Percentiles rank a stretch among this genome's conserved stretches.
Conservation (phyloP, 2,329 filamentous ascomycete species). For the Colletotrichum shisoi region DNA sequence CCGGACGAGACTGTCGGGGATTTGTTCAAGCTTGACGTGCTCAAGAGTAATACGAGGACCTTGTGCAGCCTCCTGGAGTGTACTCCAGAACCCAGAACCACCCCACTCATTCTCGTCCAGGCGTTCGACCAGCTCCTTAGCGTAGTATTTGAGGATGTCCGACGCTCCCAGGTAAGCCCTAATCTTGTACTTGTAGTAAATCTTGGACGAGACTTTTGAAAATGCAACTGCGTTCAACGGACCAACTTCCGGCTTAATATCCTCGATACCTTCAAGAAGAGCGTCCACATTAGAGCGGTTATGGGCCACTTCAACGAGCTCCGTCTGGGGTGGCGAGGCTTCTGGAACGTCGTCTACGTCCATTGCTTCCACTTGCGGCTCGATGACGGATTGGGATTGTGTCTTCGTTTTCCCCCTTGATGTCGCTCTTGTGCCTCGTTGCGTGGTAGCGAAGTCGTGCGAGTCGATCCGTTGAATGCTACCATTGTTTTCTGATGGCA, state of each 20-base stretch:
- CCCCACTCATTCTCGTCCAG: constrained; percentile 44
- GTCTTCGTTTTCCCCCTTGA: constrained; percentile 35
- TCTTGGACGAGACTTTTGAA: constrained; percentile 45
- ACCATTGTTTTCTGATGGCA: constrained; percentile 8
- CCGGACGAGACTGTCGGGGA: constrained; percentile 12
- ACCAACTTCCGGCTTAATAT: constrained; percentile 44
- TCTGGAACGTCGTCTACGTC: constrained; percentile 30
- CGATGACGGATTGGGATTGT: constrained; percentile 6
- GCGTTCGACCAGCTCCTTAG: constrained; percentile 45
- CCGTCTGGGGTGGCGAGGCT: neutral
- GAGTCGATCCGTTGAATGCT: constrained; percentile 7
- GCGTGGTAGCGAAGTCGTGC: constrained; percentile 14
- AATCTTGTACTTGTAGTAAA: constrained; percentile 51
- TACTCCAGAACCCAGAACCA: constrained; percentile 45
- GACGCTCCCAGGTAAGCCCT: constrained; percentile 45
- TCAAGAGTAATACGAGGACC: constrained; percentile 17
- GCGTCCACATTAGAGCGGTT: constrained; percentile 24
- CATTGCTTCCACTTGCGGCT: constrained; percentile 18
- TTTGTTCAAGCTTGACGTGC: constrained; percentile 18
- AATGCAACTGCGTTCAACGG: constrained; percentile 28
- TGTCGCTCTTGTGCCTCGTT: constrained; percentile 24
- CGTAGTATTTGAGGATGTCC: constrained; percentile 51
- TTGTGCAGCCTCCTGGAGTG: constrained; percentile 42
- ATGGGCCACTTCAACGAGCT: neutral
- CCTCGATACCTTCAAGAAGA: constrained; percentile 42